phyloP scores from a whole-genome alignment of 2,329 filamentous ascomycete species.

The Keithomyces neogunnii region DNA sequence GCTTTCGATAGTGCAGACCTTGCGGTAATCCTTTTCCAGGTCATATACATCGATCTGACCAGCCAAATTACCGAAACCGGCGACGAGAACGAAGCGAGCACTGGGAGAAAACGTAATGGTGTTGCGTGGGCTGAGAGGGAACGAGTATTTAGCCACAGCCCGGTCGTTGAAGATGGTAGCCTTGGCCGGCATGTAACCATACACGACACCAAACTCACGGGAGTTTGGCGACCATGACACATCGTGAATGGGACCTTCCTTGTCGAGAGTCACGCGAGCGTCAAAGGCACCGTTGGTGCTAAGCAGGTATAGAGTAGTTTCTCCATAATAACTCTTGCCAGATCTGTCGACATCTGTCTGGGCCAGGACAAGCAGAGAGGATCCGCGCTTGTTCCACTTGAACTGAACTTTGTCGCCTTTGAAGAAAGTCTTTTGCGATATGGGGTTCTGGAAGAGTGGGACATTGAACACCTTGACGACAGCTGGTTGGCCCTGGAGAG shows the following conservation, averaged over 20 bases:
- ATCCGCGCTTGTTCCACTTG: slow-evolving; percentile 94
- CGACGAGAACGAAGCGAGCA: slow-evolving; percentile 85
- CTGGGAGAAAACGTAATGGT: slow-evolving; percentile 92
- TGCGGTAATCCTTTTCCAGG: slow-evolving; percentile 84
- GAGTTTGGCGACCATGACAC: slow-evolving; percentile 98
- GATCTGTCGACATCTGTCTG: slow-evolving; percentile 98
- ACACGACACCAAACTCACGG: slow-evolving; percentile 94
- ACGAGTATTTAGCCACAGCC: slow-evolving; percentile 73
- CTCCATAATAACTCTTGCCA: slow-evolving; percentile 98
- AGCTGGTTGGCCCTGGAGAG: slow-evolving; percentile 72
- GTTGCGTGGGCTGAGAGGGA: slow-evolving; percentile 82
- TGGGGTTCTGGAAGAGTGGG: slow-evolving; percentile 70
- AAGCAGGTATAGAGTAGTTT: slow-evolving; percentile 92
- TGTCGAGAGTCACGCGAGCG: slow-evolving; percentile 84
- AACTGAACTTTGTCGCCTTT: slow-evolving; percentile 98
- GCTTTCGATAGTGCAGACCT: slow-evolving; percentile 88
- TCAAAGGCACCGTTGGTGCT: slow-evolving; percentile 89
- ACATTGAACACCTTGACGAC: slow-evolving; percentile 92
- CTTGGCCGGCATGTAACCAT: slow-evolving; percentile 98
- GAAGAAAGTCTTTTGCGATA: slow-evolving; percentile 98
- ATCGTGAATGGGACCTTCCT: slow-evolving; percentile 96
- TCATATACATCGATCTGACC: slow-evolving; percentile 98
- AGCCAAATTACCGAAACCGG: slow-evolving; percentile 93
- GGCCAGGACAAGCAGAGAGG: slow-evolving; percentile 84
- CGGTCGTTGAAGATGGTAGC: slow-evolving; percentile 95